These are phyloP conservation scores for Populus hybrid DNA, from an alignment of 441 rosid genomes.

Conservation along the genomic window DNA sequence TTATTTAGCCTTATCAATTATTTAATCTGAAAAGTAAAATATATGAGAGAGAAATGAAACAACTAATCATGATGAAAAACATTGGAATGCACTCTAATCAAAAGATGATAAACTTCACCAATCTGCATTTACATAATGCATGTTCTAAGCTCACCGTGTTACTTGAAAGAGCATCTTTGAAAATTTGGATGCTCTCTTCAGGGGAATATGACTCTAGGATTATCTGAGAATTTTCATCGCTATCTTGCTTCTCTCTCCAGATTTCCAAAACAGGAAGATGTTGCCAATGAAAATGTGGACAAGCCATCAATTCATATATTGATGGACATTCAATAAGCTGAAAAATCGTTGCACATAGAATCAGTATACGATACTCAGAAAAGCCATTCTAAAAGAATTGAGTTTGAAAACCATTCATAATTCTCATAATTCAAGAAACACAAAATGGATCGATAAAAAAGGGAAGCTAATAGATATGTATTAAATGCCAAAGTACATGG, in stretches of 20 bases:
- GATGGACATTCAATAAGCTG: constrained; percentile 99
- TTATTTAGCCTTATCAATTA: background rate
- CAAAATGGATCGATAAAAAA: background rate
- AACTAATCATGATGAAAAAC: background rate
- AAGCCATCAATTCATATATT: constrained; percentile 83
- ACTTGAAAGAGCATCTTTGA: constrained; percentile 60
- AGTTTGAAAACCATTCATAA: constrained; percentile 2
- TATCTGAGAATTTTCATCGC: constrained; percentile 45
- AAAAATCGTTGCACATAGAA: constrained; percentile 21
- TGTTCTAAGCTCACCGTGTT: constrained; percentile 54
- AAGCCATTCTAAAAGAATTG: background rate
- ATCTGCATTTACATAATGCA: constrained; percentile 5
- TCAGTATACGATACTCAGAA: background rate
- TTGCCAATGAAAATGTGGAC: constrained; percentile 73
- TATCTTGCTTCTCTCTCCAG: constrained; percentile 67
- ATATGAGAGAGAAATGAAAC: background rate
- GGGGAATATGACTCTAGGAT: constrained; percentile 67
- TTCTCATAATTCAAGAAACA: background rate
- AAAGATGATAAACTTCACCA: background rate
- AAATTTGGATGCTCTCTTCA: constrained; percentile 54
- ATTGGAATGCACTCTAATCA: background rate
- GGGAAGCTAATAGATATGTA: constrained; percentile 2
- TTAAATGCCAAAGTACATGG: constrained; percentile 6
- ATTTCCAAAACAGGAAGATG: constrained; percentile 67
- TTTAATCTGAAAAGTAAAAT: background rate